Conservation (phyloP, 208 protist genomes). For the Leishmania aethiopica region DNA sequence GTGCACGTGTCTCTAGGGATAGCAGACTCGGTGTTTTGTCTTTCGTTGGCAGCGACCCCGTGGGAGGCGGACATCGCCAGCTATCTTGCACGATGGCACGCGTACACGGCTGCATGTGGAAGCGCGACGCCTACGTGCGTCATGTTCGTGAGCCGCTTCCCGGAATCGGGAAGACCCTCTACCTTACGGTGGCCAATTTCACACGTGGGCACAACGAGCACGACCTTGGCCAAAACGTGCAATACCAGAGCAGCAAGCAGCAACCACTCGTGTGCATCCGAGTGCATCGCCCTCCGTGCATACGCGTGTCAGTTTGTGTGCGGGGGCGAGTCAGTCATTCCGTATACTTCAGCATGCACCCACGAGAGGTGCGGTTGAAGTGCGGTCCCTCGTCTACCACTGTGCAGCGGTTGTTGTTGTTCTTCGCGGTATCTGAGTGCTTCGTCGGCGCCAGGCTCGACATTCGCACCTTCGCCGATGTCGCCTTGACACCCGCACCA, state of each 20-base stretch:
- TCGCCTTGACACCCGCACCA: not conserved
- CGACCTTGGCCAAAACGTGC: not conserved
- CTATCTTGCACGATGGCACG: not conserved
- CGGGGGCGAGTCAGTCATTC: not conserved
- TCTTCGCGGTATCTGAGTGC: slow-evolving; percentile 8
- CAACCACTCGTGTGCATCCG: not conserved
- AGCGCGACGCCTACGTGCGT: not conserved
- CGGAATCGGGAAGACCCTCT: not conserved
- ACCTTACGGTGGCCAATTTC: not conserved
- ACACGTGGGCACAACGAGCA: not conserved
- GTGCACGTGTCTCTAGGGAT: not conserved
- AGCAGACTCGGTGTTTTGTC: not conserved
- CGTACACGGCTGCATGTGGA: not conserved
- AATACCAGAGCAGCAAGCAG: not conserved
- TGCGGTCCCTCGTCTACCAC: slow-evolving; percentile 46
- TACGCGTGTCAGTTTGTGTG: not conserved
- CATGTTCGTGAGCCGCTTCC: not conserved
- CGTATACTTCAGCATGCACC: slow-evolving; percentile 28
- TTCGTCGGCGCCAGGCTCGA: slow-evolving; percentile 12
- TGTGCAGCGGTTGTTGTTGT: slow-evolving; percentile 25
- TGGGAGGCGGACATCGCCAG: not conserved
- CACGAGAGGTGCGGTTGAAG: slow-evolving; percentile 43
- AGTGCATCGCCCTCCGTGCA: not conserved
- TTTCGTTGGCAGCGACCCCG: not conserved
- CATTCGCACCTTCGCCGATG: slow-evolving; percentile 6